Base-by-base conservation (phyloP, 2,329 filamentous ascomycete species). In the Talaromyces sp. region DNA sequence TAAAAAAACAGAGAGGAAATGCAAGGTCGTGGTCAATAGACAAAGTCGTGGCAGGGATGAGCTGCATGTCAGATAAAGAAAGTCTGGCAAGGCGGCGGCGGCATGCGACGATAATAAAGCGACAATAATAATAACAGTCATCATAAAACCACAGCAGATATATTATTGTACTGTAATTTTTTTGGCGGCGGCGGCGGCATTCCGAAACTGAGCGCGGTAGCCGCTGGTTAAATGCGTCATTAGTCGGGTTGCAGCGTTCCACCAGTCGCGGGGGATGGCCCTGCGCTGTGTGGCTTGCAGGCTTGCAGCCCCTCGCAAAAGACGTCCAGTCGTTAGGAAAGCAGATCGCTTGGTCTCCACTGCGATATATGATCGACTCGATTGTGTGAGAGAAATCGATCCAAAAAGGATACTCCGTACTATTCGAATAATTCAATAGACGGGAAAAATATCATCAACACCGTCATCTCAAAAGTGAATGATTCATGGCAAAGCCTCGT, bases 181-280 rank as follows among this genome's bases (percentile, higher is more conserved):
- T 27, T 47, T 47, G 18, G 44, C 44, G 44, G 42, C 42, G 42
- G 42, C 18, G 42, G 44, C 44, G n/a, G 44, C 44, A 47, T 47
- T 47, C 44, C 18, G 50, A 23, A 23, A 31, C 16, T 31, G 30
- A 30, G 50, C 50, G 50, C 50, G 50, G 50, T 31, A 53, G 30
- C 50, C 50, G 50, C 50, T 31, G 27, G 27, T 53, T 53, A n/a
- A 53, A 53, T 53, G 50, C 50, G 50, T 53, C 50, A 53, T 53
- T 53, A 53, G 50, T 47, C 44, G 44, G 44, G 23, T 27, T 47
- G 44, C 44, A 23, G 44, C 44, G 44, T 47, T 47, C 44, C 44
- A 47, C 44, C 44, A 47, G 44, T 47, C 44, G 44, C 44, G 44
- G 44, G 23, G 44, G 44, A 47, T 47, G 44, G 44, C 44, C 44